Evolutionary conservation across 169 alveolate species (phyloP), one percentile per base, ranked within the genome.

Genomic region (Cryptosporidium sp.): DNA sequence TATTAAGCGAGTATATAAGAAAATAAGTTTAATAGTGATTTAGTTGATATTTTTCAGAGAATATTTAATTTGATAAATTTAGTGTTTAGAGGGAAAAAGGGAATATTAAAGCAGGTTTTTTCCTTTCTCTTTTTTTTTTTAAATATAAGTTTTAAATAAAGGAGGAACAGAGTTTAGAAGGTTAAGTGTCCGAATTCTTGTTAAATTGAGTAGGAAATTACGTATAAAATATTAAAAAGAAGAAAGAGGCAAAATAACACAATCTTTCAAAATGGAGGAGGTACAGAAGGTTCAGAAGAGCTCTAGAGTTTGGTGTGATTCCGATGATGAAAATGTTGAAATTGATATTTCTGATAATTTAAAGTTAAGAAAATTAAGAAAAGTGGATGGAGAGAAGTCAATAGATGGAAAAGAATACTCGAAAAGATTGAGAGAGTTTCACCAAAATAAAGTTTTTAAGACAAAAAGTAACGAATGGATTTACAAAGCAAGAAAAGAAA

Each of bases 321-420:
- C 89, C 3, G 89, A 80, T 60, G 89, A 80, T 39, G 89, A 80
- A 44, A 62, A 48, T 26, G 23, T 61, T 12, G 48, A 58, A n/a
- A 51, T 80, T 26, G 75, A 80, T 37, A 80, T 80, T 80, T 62
- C 68, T 16, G 45, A 51, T 16, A 23, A 44, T 5, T 37, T 45
- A 39, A 80, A 80, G 37, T 48, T 62, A 23, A 80, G 89, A 39
- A 80, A 80, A 29, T 48, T 80, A 62, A 80, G 89, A 26, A 80
- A 60, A 39, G 45, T 65, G 1, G 75, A 80, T 8, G 39, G 60
- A 1, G 89, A 80, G 0, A 62, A 62, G 42, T 48, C 56, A 7
- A 31, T 80, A 7, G 89, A 67, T 23, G 89, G 89, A 23, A 42
- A 8, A n/a, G 75, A 80, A 37, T 80, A 80, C 37, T 44, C 75